Evolutionary conservation across 495 filamentous ascomycete species (phyloP).

Genomic region (Neurospora sp.): DNA sequence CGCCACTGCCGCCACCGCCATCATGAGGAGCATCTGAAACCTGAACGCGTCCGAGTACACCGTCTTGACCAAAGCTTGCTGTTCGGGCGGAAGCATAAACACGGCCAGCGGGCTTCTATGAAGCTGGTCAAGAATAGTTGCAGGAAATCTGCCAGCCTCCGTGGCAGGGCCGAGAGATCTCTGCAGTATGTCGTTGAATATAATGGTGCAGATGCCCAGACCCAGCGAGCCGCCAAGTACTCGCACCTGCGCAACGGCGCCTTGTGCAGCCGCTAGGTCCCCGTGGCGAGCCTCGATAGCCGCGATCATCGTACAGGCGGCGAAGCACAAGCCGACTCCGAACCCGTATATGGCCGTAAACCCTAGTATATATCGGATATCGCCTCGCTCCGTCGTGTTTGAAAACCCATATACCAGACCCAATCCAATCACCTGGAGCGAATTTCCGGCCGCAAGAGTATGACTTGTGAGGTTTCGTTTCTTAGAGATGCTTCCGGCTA

Average conservation of each 20-base stretch:
- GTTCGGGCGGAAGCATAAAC: not conserved
- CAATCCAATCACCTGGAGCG: constrained; percentile 42
- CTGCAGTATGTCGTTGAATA: constrained; percentile 25
- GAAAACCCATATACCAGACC: constrained; percentile 32
- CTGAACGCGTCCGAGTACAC: constrained; percentile 16
- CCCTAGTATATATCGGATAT: constrained; percentile 32
- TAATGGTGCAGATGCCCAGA: constrained; percentile 35
- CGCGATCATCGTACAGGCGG: constrained; percentile 40
- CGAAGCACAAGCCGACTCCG: constrained; percentile 42
- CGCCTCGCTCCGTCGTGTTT: constrained; percentile 22
- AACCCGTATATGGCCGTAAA: constrained; percentile 47
- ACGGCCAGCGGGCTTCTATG: constrained; percentile 11
- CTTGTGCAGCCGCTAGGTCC: constrained; percentile 46
- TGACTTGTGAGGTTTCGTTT: constrained; percentile 39
- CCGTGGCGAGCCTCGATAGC: constrained; percentile 34
- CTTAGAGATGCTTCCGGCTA: constrained; percentile 35
- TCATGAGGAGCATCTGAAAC: constrained; percentile 18
- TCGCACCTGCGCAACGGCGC: constrained; percentile 44
- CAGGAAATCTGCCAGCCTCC: constrained; percentile 9
- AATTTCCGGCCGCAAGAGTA: constrained; percentile 38
- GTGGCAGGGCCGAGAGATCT: constrained; percentile 1
- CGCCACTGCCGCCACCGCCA: constrained; percentile 15
- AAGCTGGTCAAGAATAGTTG: constrained; percentile 5
- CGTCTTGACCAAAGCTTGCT: not conserved
- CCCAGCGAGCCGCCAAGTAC: constrained; percentile 50